Percentiles rank a stretch among this genome's conserved stretches.
These are phyloP conservation scores for Ustilago lituana DNA, from an alignment of 1,284 basidiomycete species.

Conservation along the genomic window DNA sequence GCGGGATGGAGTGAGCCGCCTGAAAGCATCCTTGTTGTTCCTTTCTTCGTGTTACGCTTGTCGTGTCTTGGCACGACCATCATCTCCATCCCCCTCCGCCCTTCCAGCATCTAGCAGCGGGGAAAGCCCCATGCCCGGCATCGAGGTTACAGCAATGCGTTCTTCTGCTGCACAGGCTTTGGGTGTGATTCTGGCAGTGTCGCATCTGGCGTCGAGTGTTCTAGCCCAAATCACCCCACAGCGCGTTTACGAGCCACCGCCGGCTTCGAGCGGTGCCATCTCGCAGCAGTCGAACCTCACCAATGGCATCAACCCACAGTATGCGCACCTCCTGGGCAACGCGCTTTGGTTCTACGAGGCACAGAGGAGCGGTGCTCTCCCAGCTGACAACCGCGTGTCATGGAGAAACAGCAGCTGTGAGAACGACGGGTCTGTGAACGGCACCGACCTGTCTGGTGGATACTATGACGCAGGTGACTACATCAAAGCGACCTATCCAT, in stretches of 20 bases:
- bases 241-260: constrained; percentile 27
- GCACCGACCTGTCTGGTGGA: constrained; percentile 81
- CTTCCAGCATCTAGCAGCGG: not conserved
- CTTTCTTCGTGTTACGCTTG: not conserved
- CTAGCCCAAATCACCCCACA: constrained; percentile 35
- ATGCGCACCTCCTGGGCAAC: constrained; percentile 81
- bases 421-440: constrained; percentile 79
- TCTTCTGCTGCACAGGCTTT: not conserved
- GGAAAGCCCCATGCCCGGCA: no score
- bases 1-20: no score
- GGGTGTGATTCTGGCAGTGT: constrained; percentile 5
- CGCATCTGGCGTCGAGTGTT: constrained; percentile 2
- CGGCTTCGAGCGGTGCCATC: constrained; percentile 23
- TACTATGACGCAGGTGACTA: constrained; percentile 89
- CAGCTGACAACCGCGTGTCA: constrained; percentile 76
- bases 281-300: constrained; percentile 33
- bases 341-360: constrained; percentile 89
- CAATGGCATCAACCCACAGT: constrained; percentile 71
- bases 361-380: constrained; percentile 82
- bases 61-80: constrained; percentile 2
- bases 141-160: constrained; percentile 17
- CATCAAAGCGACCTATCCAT: constrained; percentile 73
- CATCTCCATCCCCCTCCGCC: not conserved
- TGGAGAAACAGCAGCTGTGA: constrained; percentile 86
- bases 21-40: no score